Percentiles rank a stretch among this genome's conserved stretches.
These are phyloP conservation scores for Fennellomyces sp. DNA, from an alignment of 371 early-diverging fungal genomes.

Conservation along the genomic window DNA sequence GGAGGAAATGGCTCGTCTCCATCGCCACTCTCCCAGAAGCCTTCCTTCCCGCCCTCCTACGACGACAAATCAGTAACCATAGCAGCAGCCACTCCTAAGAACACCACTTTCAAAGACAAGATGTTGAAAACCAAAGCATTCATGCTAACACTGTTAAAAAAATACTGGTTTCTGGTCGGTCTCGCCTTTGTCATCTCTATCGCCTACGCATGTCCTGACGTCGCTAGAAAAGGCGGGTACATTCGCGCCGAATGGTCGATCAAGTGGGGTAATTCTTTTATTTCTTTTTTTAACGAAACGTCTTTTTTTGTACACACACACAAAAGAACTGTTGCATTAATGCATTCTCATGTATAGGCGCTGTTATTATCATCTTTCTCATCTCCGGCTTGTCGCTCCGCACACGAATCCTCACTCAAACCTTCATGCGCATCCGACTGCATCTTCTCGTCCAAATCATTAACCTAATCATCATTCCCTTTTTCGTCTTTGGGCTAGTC, in stretches of 20 bases:
- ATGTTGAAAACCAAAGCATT: constrained; percentile 12
- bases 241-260: constrained; percentile 64
- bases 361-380: constrained; percentile 66
- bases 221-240: constrained; percentile 61
- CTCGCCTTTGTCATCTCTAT: constrained; percentile 58
- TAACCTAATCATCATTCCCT: constrained; percentile 60
- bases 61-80: constrained; percentile 10
- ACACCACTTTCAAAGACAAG: background rate
- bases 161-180: constrained; percentile 60
- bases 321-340: background rate
- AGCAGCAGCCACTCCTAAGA: constrained; percentile 2
- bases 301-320: background rate
- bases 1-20: constrained; percentile 2
- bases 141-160: constrained; percentile 6
- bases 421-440: constrained; percentile 56
- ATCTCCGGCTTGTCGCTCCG: constrained; percentile 68
- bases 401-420: constrained; percentile 55
- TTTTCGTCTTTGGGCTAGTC: constrained; percentile 60
- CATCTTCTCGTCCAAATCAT: constrained; percentile 65
- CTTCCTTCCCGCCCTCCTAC: constrained; percentile 13
- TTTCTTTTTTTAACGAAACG: background rate
- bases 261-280: constrained; percentile 50
- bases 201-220: constrained; percentile 57
- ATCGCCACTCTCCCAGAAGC: constrained; percentile 18
- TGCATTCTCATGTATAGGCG: constrained; percentile 24